phyloP scores from a whole-genome alignment of 1,139 yeast genomes.

The Candida dubliniensis region DNA sequence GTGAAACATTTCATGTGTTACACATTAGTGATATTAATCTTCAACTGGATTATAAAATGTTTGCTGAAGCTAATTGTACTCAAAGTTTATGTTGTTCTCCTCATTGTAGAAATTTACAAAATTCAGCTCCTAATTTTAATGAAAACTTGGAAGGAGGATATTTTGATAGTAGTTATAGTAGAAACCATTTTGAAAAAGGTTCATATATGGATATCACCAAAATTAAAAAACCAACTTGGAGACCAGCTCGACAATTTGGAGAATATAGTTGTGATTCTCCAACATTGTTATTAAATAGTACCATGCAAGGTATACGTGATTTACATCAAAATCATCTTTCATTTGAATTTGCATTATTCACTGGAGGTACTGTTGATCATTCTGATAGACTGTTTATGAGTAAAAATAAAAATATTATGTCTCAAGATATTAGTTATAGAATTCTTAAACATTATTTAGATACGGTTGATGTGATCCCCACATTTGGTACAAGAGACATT shows the following conservation, averaged over 20 bases:
- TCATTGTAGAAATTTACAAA: slow-evolving; percentile 19
- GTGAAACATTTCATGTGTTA: slow-evolving; percentile 26
- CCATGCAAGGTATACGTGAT: slow-evolving; percentile 25
- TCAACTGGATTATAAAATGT: slow-evolving; percentile 25
- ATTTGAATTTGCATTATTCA: slow-evolving; percentile 31
- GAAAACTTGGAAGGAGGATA: slow-evolving; percentile 20
- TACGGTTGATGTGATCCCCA: slow-evolving; percentile 25
- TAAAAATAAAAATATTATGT: slow-evolving; percentile 15
- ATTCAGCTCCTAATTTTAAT: slow-evolving; percentile 13
- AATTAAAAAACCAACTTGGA: slow-evolving; percentile 18
- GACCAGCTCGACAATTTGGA: slow-evolving; percentile 34
- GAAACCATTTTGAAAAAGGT: slow-evolving; percentile 26
- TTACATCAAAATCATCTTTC: slow-evolving; percentile 25
- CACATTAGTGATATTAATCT: slow-evolving; percentile 30
- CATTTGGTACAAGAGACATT: slow-evolving; percentile 29
- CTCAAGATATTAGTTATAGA: slow-evolving; percentile 20
- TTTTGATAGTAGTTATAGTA: slow-evolving; percentile 24
- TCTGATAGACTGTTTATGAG: slow-evolving; percentile 21
- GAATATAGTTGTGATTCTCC: slow-evolving; percentile 33
- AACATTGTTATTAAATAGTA: slow-evolving; percentile 27
- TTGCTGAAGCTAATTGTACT: slow-evolving; percentile 32
- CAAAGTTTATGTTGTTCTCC: slow-evolving; percentile 28
- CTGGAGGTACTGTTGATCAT: slow-evolving; percentile 32
- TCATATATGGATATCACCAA: slow-evolving; percentile 21
- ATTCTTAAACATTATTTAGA: slow-evolving; percentile 24